Percentiles rank a stretch among this genome's conserved stretches.
These are phyloP conservation scores for Hypomyces rosellus DNA, from an alignment of 2,329 filamentous ascomycete genomes.

Conservation along the genomic window DNA sequence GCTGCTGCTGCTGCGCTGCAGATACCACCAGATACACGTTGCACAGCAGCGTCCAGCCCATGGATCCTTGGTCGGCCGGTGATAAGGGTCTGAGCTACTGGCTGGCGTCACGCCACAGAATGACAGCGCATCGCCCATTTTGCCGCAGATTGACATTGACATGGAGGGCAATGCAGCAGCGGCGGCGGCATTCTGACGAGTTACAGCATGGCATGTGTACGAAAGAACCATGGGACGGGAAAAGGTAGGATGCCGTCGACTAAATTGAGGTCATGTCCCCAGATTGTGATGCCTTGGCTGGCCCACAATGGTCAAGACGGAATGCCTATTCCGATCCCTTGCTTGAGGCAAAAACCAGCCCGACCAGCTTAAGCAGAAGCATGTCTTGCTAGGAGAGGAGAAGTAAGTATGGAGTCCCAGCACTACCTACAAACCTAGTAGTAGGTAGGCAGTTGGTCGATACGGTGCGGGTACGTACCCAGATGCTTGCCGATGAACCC, in stretches of 20 bases:
- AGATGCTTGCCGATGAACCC: background rate
- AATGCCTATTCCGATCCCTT: too few relatives aligned
- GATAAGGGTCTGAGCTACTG: slow-evolving; percentile 1
- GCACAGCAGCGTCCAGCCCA: background rate
- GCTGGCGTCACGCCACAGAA: slow-evolving; percentile 11
- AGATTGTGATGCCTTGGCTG: too few relatives aligned
- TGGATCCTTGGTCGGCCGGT: slow-evolving; percentile 8
- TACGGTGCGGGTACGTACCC: background rate
- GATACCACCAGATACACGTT: background rate
- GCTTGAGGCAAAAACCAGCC: background rate
- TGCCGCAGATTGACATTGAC: slow-evolving; percentile 5
- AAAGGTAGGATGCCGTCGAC: too few relatives aligned
- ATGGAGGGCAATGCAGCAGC: slow-evolving; percentile 2
- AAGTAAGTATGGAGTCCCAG: too few relatives aligned
- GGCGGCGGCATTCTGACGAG: slow-evolving; percentile 7
- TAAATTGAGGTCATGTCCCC: too few relatives aligned
- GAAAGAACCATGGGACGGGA: background rate
- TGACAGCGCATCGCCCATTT: slow-evolving; percentile 12
- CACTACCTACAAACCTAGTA: too few relatives aligned
- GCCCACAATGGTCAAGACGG: too few relatives aligned
- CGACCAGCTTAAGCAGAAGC: background rate
- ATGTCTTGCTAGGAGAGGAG: background rate
- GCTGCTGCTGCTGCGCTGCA: background rate
- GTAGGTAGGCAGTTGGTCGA: too few relatives aligned
- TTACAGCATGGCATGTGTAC: slow-evolving; percentile 11